Evolutionary conservation across 2,329 filamentous ascomycete genomes (phyloP).

Genomic region (Fusarium veterinarium): DNA sequence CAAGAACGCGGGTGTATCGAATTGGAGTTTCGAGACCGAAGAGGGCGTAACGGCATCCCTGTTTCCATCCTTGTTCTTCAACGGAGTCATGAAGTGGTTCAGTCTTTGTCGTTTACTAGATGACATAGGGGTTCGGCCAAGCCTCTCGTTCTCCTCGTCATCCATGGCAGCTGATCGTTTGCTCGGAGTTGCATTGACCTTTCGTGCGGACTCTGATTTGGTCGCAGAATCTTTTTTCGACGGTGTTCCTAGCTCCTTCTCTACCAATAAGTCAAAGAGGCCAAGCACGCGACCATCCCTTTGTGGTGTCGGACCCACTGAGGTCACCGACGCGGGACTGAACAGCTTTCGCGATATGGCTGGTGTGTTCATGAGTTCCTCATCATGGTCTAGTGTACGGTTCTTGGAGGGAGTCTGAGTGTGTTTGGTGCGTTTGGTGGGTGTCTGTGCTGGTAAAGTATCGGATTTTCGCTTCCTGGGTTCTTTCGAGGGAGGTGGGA

Average conservation of each 20-base stretch:
- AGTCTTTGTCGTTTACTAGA: constrained; percentile 70
- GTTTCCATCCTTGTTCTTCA: constrained; percentile 60
- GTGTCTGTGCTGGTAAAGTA: constrained; percentile 54
- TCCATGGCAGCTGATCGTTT: constrained; percentile 53
- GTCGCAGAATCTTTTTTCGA: constrained; percentile 53
- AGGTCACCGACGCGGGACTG: constrained; percentile 67
- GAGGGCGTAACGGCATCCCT: constrained; percentile 57
- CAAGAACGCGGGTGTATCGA: constrained; percentile 80
- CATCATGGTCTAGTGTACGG: constrained; percentile 47
- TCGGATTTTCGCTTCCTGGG: constrained; percentile 57
- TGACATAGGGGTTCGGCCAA: constrained; percentile 64
- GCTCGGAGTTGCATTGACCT: constrained; percentile 58
- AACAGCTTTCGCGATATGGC: constrained; percentile 69
- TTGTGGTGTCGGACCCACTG: constrained; percentile 82
- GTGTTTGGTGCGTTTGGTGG: constrained; percentile 63
- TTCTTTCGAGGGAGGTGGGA: constrained; percentile 54
- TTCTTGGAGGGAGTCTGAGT: constrained; percentile 60
- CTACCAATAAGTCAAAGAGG: constrained; percentile 76
- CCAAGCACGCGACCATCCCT: constrained; percentile 81
- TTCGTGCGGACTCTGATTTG: constrained; percentile 35
- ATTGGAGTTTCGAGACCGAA: constrained; percentile 66
- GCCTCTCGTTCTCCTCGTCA: constrained; percentile 46
- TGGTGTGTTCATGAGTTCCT: constrained; percentile 65
- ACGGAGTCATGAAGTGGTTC: constrained; percentile 74
- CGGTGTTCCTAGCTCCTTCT: constrained; percentile 62